Percentiles rank a stretch among this genome's conserved stretches.
Evolutionary conservation across 495 filamentous ascomycete species (phyloP).

Genomic region (Parathielavia appendiculata): DNA sequence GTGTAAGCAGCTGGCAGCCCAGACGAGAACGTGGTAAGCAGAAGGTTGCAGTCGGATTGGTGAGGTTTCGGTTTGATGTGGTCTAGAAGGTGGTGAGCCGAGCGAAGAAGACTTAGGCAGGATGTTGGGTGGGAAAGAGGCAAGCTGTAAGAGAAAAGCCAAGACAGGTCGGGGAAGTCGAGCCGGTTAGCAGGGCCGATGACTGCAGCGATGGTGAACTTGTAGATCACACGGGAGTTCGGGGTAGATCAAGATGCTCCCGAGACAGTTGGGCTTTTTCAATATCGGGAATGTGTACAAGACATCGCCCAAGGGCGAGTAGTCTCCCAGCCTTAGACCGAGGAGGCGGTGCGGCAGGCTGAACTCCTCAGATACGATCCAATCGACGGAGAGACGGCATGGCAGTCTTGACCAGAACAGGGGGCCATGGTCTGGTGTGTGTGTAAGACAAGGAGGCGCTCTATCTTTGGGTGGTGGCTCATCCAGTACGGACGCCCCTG

Average conservation of each 20-base stretch:
- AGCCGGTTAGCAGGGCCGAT: conserved; percentile 11
- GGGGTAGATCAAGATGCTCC: conserved; percentile 17
- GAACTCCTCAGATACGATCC: conserved; percentile 24
- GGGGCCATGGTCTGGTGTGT: conserved; percentile 20
- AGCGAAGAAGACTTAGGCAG: too few relatives aligned
- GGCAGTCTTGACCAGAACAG: conserved; percentile 5
- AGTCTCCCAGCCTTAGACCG: conserved; percentile 15
- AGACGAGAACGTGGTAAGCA: too few relatives aligned
- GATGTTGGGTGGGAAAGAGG: neutral
- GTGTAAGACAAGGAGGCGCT: conserved; percentile 1
- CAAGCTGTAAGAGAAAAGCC: conserved; percentile 8
- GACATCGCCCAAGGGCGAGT: conserved; percentile 12
- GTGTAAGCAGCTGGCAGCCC: too few relatives aligned
- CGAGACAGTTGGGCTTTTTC: conserved; percentile 23
- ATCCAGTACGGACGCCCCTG: too few relatives aligned
- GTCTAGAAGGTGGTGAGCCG: neutral
- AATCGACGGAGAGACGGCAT: conserved; percentile 9
- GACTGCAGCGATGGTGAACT: conserved; percentile 21
- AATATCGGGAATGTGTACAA: conserved; percentile 29
- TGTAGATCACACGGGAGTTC: conserved; percentile 23
- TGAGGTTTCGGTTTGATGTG: neutral
- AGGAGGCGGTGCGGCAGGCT: conserved; percentile 22
- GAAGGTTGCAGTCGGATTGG: too few relatives aligned
- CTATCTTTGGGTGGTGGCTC: neutral
- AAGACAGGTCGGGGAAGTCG: conserved; percentile 2